Percentiles rank a stretch among this genome's conserved stretches.
These are phyloP conservation scores for Coemansia sp. DNA, from an alignment of 192 early-diverging fungal genomes.

Conservation along the genomic window DNA sequence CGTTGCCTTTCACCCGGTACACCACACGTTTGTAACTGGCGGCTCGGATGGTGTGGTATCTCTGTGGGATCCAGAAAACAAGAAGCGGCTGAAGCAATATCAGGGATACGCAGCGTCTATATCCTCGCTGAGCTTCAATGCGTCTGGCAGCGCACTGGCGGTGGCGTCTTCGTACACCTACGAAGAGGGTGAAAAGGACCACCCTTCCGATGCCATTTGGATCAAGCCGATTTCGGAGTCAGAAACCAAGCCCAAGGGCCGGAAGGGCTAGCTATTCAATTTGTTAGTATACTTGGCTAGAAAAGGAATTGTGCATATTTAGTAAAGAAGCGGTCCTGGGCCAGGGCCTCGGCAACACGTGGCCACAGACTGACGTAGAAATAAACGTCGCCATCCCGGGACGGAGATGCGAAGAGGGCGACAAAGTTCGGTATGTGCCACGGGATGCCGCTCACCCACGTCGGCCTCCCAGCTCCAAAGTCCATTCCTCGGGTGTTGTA, in stretches of 20 bases:
- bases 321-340: slow-evolving; percentile 17
- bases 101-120: slow-evolving; percentile 80
- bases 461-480: slow-evolving; percentile 39
- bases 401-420: slow-evolving; percentile 15
- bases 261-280: slow-evolving; percentile 10
- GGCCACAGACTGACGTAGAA: slow-evolving; percentile 22
- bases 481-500: slow-evolving; percentile 23
- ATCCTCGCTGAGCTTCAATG: slow-evolving; percentile 76
- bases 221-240: slow-evolving; percentile 67
- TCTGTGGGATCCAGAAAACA: slow-evolving; percentile 90
- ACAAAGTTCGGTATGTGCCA: slow-evolving; percentile 36
- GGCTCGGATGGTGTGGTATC: slow-evolving; percentile 90
- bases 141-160: slow-evolving; percentile 75
- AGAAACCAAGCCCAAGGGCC: slow-evolving; percentile 61
- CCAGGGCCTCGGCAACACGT: slow-evolving; percentile 3
- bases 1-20: slow-evolving; percentile 85
- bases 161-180: slow-evolving; percentile 91
- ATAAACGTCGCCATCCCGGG: slow-evolving; percentile 7
- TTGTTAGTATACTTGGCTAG: neutral
- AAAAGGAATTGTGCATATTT: slow-evolving; percentile 15
- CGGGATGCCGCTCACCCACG: slow-evolving; percentile 35
- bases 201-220: slow-evolving; percentile 76
- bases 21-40: slow-evolving; percentile 95
- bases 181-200: slow-evolving; percentile 91
- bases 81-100: slow-evolving; percentile 83